These are phyloP conservation scores for Trametes gibbosa DNA, from an alignment of 768 basidiomycete species.

Conservation along the genomic window DNA sequence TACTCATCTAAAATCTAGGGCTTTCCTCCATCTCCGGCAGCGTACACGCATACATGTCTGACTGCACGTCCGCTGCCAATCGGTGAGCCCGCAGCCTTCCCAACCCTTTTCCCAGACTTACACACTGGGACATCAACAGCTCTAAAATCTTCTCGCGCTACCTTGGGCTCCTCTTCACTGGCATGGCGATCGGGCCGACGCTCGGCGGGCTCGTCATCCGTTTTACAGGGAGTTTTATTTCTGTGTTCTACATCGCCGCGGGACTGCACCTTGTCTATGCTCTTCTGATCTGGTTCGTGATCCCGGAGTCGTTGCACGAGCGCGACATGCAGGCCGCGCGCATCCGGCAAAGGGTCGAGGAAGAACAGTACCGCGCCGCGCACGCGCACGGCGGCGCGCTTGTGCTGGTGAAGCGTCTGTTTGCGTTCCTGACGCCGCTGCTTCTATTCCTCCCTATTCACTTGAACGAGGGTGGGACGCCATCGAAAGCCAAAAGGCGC, in stretches of 20 bases:
- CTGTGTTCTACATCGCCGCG: slow-evolving; percentile 70
- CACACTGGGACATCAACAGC: slow-evolving; percentile 32
- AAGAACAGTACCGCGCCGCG: slow-evolving; percentile 26
- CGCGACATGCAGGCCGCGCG: slow-evolving; percentile 44
- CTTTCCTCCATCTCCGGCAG: slow-evolving; percentile 41
- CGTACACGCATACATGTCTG: slow-evolving; percentile 66
- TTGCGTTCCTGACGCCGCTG: slow-evolving; percentile 72
- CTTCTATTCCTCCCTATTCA: slow-evolving; percentile 53
- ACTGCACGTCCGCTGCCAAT: slow-evolving; percentile 53
- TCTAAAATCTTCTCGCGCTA: slow-evolving; percentile 63
- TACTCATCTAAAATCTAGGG: neutral
- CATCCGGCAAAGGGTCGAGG: slow-evolving; percentile 35
- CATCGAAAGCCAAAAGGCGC: slow-evolving; percentile 39
- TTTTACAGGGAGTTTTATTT: slow-evolving; percentile 49
- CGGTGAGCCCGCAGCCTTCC: slow-evolving; percentile 39
- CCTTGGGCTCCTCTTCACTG: slow-evolving; percentile 66
- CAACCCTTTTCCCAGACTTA: neutral
- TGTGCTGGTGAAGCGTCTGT: slow-evolving; percentile 42
- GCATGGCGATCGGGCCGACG: slow-evolving; percentile 77
- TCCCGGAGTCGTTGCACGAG: slow-evolving; percentile 77
- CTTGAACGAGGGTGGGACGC: slow-evolving; percentile 29
- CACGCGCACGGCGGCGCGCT: slow-evolving; percentile 6
- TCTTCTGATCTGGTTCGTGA: slow-evolving; percentile 49
- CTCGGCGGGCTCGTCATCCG: slow-evolving; percentile 66
- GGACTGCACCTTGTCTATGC: slow-evolving; percentile 49